These are phyloP conservation scores for Malus fusca DNA, from an alignment of 306 rosid genomes.

Conservation along the genomic window DNA sequence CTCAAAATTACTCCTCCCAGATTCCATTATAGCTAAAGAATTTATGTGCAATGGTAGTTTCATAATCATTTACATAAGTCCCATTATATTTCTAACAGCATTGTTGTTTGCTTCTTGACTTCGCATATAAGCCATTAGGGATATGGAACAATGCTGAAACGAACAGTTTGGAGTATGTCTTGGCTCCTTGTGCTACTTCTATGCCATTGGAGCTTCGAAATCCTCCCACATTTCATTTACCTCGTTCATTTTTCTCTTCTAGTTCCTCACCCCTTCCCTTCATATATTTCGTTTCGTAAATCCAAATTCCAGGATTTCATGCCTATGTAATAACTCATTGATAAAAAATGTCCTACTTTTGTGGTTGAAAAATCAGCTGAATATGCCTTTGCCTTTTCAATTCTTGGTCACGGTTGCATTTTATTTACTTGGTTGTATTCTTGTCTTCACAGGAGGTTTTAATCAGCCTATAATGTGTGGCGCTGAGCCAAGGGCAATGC, in stretches of 20 bases:
- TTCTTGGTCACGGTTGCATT: neutral
- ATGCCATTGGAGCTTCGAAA: constrained; percentile 3
- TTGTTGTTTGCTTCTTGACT: neutral
- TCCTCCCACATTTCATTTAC: constrained; percentile 1
- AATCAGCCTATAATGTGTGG: constrained; percentile 98
- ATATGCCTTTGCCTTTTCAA: neutral
- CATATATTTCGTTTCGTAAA: neutral
- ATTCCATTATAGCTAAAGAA: neutral
- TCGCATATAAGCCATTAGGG: neutral
- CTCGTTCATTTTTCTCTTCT: neutral
- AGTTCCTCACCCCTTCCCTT: neutral
- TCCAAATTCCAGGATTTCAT: neutral
- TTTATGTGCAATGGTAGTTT: neutral
- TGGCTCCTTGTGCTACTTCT: neutral
- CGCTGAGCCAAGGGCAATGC: constrained; percentile 89
- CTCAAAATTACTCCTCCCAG: neutral
- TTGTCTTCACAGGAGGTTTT: constrained; percentile 60
- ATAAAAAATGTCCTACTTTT: neutral
- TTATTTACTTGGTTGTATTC: neutral
- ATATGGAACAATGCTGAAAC: neutral
- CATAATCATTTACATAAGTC: neutral
- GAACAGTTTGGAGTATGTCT: constrained; percentile 2
- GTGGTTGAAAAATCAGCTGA: neutral
- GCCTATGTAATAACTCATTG: neutral
- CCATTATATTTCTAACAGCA: neutral